These are phyloP conservation scores for Urochloa ruziziensis DNA, from an alignment of 176 grass and related monocot genomes.

Conservation along the genomic window DNA sequence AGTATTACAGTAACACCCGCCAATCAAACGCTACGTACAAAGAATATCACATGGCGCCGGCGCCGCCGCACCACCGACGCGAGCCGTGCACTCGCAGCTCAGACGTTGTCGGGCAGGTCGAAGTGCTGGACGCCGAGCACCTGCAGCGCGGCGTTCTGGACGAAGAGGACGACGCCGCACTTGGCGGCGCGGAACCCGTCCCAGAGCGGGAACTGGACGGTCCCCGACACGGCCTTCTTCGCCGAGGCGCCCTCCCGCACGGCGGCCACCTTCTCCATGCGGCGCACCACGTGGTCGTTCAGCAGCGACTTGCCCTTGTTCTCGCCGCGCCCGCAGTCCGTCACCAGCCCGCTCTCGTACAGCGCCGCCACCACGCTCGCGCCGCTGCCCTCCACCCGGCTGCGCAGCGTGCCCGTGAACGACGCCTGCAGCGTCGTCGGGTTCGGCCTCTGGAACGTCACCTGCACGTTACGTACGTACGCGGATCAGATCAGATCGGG, in stretches of 20 bases:
- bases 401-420: constrained; percentile 60
- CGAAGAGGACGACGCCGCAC: constrained; percentile 77
- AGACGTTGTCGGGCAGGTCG: constrained; percentile 64
- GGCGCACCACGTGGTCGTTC: constrained; percentile 83
- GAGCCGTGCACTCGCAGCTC: neutral
- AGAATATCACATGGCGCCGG: constrained; percentile 9
- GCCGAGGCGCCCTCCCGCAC: constrained; percentile 56
- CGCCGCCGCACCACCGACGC: neutral
- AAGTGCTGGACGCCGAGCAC: constrained; percentile 80
- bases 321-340: constrained; percentile 70
- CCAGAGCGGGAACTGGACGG: constrained; percentile 73
- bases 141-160: constrained; percentile 75
- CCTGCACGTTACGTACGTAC: constrained; percentile 10
- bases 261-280: constrained; percentile 70
- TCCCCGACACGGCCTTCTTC: constrained; percentile 64
- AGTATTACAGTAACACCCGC: neutral
- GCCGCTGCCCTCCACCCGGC: constrained; percentile 50
- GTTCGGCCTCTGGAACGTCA: constrained; percentile 55
- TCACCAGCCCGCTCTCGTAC: constrained; percentile 83
- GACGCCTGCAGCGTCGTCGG: constrained; percentile 68
- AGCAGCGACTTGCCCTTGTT: constrained; percentile 80
- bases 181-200: constrained; percentile 69
- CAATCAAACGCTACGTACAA: constrained; percentile 16
- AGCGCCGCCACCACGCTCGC: constrained; percentile 79
- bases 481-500: neutral